Percentiles rank a stretch among this genome's conserved stretches.
Evolutionary conservation across 306 rosid genomes (phyloP).

Genomic region (Vigna angularis): DNA sequence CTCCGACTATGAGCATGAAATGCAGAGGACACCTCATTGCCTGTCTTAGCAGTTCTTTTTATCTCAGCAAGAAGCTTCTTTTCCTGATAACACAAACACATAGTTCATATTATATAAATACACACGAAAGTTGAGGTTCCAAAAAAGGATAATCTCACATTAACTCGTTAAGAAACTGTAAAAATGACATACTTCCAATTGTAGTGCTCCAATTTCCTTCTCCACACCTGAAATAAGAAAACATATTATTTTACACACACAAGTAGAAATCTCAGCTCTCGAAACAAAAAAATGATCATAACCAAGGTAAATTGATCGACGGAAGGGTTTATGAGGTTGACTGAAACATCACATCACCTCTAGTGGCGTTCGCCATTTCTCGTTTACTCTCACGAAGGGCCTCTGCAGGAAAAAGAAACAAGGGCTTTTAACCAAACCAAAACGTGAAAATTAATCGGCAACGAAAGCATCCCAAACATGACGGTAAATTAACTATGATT

Average conservation of each 20-base stretch:
- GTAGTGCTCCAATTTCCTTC: slow-evolving; percentile 92
- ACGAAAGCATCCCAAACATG: neutral
- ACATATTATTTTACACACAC: neutral
- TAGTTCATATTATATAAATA: slow-evolving; percentile 41
- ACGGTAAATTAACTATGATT: neutral
- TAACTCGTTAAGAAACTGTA: slow-evolving; percentile 28
- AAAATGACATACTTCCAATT: slow-evolving; percentile 76
- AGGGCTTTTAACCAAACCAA: slow-evolving; percentile 5
- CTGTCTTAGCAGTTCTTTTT: slow-evolving; percentile 96
- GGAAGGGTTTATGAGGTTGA: neutral
- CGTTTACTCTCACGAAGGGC: slow-evolving; percentile 95
- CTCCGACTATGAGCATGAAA: neutral
- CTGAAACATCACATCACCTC: slow-evolving; percentile 59
- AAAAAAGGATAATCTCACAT: neutral
- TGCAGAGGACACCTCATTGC: slow-evolving; percentile 75
- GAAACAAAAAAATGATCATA: neutral
- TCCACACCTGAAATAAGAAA: slow-evolving; percentile 75
- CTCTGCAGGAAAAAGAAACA: slow-evolving; percentile 64
- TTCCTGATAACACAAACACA: slow-evolving; percentile 63
- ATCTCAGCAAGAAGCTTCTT: slow-evolving; percentile 93
- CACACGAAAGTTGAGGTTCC: neutral
- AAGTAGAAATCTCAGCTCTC: neutral
- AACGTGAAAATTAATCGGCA: slow-evolving; percentile 18
- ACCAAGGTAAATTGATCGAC: slow-evolving; percentile 21
- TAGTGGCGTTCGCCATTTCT: slow-evolving; percentile 82